Evolutionary conservation across 2,329 filamentous ascomycete genomes (phyloP), one percentile per base, ranked within the genome.

Genomic region (Diatrype stigma): DNA sequence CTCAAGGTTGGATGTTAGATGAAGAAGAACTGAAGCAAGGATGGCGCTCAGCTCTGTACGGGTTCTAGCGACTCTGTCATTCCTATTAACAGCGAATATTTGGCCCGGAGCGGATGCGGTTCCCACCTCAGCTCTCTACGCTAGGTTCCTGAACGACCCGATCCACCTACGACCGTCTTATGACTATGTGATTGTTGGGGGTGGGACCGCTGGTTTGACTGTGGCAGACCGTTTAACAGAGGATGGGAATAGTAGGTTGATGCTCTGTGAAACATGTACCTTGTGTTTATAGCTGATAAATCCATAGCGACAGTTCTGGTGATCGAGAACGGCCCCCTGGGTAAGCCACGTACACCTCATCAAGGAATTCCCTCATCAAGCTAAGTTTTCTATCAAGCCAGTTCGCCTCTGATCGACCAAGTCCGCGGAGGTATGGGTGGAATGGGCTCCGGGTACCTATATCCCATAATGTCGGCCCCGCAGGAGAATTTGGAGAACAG

Each of bases 131-230:
- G 40, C 21, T 12, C 2, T 44, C 40, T 17, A 28, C 40, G 40
- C 40, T 7, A 22, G 21, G 22, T 7, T 44, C 22, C 40, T 44
- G 21, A 44, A 28, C 11, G 40, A 44, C 21, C 26, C 40, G 14
- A 44, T 44, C 22, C 28, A 51, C 19, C 45, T 51, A 23, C 37
- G 46, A 26, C 49, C 49, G 16, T 60, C 60, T 0, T 65, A 64
- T 22, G 63, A 65, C 49, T 64, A 65, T 52, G 59, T 65, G 14
- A 56, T 65, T 17, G 50, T 65, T 8, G 63, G 62, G 28, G 63
- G 55, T 5, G 63, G 63, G 7, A 65, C 63, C 2, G 53, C 63
- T 2, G 63, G 62, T 2, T 40, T 65, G 38, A 63, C 63, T 2
- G 49, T 64, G 11, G 63, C 63, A 8, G 63, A 65, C 37, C 57